phyloP scores from a whole-genome alignment of 441 rosid species.

The Euphorbia neoarborescens region DNA sequence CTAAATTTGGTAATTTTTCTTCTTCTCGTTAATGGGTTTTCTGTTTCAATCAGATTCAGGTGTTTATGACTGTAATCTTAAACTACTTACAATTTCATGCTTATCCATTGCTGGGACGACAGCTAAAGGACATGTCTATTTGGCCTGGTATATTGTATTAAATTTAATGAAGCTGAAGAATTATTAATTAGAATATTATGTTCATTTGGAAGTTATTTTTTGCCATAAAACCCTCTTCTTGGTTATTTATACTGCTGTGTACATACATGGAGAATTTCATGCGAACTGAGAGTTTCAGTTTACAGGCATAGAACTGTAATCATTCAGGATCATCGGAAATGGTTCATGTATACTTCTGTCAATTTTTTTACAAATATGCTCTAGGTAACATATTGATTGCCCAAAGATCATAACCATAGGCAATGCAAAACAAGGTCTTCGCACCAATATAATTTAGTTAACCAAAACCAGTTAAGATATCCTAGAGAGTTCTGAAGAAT shows the following conservation, averaged over 20 bases:
- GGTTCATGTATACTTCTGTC: not conserved
- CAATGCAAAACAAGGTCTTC: not conserved
- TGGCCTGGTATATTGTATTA: not conserved
- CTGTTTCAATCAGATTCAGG: slow-evolving; percentile 6
- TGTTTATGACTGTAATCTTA: not conserved
- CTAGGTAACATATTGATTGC: not conserved
- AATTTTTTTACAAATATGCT: not conserved
- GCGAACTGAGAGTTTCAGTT: not conserved
- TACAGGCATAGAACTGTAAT: not conserved
- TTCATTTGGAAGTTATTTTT: too few relatives aligned
- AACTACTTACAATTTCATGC: not conserved
- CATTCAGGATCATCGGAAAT: not conserved
- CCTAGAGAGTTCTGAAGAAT: not conserved
- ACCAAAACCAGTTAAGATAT: not conserved
- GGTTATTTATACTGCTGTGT: not conserved
- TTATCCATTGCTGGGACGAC: too few relatives aligned
- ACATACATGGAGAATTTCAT: not conserved
- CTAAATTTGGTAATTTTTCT: slow-evolving; percentile 45
- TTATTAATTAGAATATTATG: too few relatives aligned
- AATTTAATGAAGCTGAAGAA: not conserved
- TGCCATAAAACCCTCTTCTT: not conserved
- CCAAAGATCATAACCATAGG: not conserved
- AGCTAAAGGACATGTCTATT: not conserved
- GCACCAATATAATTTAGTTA: not conserved
- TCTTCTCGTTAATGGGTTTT: not conserved